phyloP scores from a whole-genome alignment of 768 basidiomycete species.

The Suillus cothurnatus region DNA sequence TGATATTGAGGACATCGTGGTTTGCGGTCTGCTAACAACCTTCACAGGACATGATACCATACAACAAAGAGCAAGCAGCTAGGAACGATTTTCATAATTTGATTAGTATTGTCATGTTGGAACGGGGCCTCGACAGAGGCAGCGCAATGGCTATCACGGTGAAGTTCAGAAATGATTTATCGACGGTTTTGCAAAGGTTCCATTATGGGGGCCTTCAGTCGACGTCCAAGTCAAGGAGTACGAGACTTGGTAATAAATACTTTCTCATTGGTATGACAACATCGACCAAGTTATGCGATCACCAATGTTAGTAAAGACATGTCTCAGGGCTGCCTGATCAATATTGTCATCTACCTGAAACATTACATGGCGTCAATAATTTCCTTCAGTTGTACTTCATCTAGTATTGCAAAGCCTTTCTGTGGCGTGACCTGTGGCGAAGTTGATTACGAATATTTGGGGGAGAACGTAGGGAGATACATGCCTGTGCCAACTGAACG shows the following conservation, averaged over 20 bases:
- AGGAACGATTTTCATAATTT: conserved; percentile 36
- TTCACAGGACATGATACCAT: conserved; percentile 39
- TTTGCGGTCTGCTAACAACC: background rate
- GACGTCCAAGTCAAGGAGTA: conserved; percentile 28
- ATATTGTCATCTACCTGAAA: conserved; percentile 11
- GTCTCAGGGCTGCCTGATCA: background rate
- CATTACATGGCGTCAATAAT: conserved; percentile 82
- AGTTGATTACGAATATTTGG: conserved; percentile 1
- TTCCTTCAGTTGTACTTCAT: conserved; percentile 77
- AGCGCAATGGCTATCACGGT: conserved; percentile 29
- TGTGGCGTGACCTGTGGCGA: conserved; percentile 68
- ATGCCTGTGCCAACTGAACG: conserved; percentile 92
- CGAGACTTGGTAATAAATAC: conserved; percentile 17
- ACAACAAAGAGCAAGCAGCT: conserved; percentile 35
- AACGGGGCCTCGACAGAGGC: conserved; percentile 24
- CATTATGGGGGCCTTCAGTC: conserved; percentile 28
- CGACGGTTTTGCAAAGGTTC: conserved; percentile 23
- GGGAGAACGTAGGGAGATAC: conserved; percentile 20
- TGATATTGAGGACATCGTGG: background rate
- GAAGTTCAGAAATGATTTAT: conserved; percentile 21
- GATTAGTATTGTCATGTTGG: conserved; percentile 35
- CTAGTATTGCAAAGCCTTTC: conserved; percentile 88
- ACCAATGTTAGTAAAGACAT: background rate
- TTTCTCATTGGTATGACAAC: background rate
- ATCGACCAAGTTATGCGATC: background rate